phyloP scores from a whole-genome alignment of 2,329 filamentous ascomycete species.

The Fusarium torulosum region DNA sequence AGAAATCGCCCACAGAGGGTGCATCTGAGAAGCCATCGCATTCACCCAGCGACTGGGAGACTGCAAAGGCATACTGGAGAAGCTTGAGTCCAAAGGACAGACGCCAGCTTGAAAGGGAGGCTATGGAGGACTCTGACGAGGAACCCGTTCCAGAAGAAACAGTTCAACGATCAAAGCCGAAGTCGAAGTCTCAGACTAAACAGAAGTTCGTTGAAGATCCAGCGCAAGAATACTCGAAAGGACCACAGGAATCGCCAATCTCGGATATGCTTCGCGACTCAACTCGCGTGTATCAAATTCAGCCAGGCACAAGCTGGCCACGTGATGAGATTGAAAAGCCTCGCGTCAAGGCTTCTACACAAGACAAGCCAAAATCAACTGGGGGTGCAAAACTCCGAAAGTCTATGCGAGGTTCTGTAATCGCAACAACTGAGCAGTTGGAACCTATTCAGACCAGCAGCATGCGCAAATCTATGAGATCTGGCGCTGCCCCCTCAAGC shows the following conservation, averaged over 20 bases:
- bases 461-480: constrained; percentile 54
- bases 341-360: constrained; percentile 4
- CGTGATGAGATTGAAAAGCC: constrained; percentile 31
- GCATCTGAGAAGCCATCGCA: constrained; percentile 6
- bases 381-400: constrained; percentile 57
- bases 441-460: constrained; percentile 32
- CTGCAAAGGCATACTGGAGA: constrained; percentile 77
- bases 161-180: constrained; percentile 39
- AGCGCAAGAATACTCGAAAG: constrained; percentile 20
- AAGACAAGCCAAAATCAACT: constrained; percentile 1
- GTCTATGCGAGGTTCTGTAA: constrained; percentile 59
- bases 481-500: constrained; percentile 17
- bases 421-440: constrained; percentile 23
- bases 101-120: constrained; percentile 70
- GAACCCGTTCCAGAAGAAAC: constrained; percentile 56
- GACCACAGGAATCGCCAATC: constrained; percentile 10
- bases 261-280: constrained; percentile 25
- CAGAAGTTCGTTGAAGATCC: constrained; percentile 27
- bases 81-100: constrained; percentile 73
- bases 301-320: constrained; percentile 50
- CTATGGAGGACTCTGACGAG: constrained; percentile 64
- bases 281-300: constrained; percentile 57
- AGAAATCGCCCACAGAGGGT: background rate
- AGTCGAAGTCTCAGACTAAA: constrained; percentile 56
- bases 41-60: constrained; percentile 70